These are phyloP conservation scores for Pyropia yezoensis DNA, from an alignment of 23 red algal species.

Conservation along the genomic window DNA sequence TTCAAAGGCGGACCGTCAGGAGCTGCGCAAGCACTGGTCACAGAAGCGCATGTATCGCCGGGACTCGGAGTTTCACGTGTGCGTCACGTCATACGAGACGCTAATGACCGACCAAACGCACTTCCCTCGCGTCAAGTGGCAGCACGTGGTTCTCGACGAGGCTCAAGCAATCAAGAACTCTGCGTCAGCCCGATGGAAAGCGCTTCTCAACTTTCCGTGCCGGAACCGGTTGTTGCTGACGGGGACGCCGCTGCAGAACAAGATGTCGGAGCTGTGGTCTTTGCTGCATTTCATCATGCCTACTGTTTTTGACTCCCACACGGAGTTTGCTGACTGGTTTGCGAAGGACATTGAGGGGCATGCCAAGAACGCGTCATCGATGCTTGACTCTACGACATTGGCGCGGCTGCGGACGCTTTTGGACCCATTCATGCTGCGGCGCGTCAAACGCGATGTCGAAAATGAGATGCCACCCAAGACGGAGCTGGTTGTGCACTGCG, in stretches of 20 bases:
- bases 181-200: slow-evolving; percentile 74
- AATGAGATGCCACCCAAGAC: slow-evolving; percentile 98
- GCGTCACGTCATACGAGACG: slow-evolving; percentile 94
- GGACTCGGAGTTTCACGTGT: slow-evolving; percentile 91
- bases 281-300: slow-evolving; percentile 98
- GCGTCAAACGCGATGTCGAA: slow-evolving; percentile 92
- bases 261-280: slow-evolving; percentile 95
- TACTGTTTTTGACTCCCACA: slow-evolving; percentile 88
- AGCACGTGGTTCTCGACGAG: slow-evolving; percentile 94
- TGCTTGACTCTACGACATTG: slow-evolving; percentile 59
- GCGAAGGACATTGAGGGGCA: slow-evolving; percentile 87
- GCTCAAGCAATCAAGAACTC: slow-evolving; percentile 98
- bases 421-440: slow-evolving; percentile 89
- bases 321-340: slow-evolving; percentile 99
- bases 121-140: slow-evolving; percentile 88
- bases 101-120: slow-evolving; percentile 74
- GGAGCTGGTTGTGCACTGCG: slow-evolving; percentile 57
- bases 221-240: slow-evolving; percentile 90
- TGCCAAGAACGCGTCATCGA: slow-evolving; percentile 41
- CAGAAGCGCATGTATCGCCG: slow-evolving; percentile 73
- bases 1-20: slow-evolving; percentile 70
- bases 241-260: slow-evolving; percentile 98
- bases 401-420: slow-evolving; percentile 72
- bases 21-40: slow-evolving; percentile 75
- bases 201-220: slow-evolving; percentile 74